phyloP scores from a whole-genome alignment of 768 basidiomycete genomes.

The Kwoniella shandongensis region DNA sequence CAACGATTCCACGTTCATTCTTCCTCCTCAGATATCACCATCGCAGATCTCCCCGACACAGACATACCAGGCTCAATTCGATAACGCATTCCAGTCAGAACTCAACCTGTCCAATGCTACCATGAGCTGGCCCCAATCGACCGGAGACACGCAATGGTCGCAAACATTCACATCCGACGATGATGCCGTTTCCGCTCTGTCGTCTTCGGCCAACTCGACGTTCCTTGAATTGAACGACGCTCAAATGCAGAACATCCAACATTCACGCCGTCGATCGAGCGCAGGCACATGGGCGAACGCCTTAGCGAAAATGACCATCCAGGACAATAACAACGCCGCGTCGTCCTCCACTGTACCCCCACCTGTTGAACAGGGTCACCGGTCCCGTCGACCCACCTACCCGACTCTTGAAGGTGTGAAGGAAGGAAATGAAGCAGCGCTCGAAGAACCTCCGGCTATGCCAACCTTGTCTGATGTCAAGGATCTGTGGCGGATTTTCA shows the following conservation, averaged over 20 bases:
- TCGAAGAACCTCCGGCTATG: conserved; percentile 8
- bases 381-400: conserved; percentile 21
- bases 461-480: conserved; percentile 47
- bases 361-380: not conserved
- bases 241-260: not conserved
- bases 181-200: conserved; percentile 7
- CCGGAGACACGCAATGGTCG: conserved; percentile 21
- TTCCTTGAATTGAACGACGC: conserved; percentile 15
- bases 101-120: not conserved
- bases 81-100: not conserved
- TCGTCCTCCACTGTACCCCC: conserved; percentile 6
- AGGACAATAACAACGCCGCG: conserved; percentile 20
- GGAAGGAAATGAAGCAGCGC: conserved; percentile 5
- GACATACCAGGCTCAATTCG: not conserved
- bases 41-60: conserved; percentile 12
- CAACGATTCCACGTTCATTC: conserved; percentile 7
- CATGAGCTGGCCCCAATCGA: conserved; percentile 3
- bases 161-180: conserved; percentile 7
- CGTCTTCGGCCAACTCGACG: conserved; percentile 19
- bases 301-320: conserved; percentile 44
- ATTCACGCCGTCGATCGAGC: conserved; percentile 29
- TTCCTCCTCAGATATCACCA: conserved; percentile 2
- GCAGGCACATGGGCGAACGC: conserved; percentile 44
- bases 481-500: conserved; percentile 49
- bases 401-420: conserved; percentile 15